Evolutionary conservation across 352 stramenopile species (phyloP), one percentile per base, ranked within the genome.

Genomic region (Globisporangium iwayamae): DNA sequence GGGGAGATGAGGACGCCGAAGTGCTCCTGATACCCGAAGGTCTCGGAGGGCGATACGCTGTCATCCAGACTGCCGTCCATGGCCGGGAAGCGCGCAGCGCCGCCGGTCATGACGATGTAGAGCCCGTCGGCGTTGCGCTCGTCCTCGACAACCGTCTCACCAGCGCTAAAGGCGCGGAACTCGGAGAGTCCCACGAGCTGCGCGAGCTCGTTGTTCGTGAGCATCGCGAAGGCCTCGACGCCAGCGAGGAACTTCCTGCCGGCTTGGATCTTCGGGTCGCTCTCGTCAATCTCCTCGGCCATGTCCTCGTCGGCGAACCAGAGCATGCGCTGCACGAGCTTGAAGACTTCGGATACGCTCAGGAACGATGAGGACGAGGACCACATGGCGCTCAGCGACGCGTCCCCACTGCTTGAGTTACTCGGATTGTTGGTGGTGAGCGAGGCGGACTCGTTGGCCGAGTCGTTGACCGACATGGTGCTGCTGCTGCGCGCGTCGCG

Each of bases 241-340:
- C 76, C 78, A 1, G 65, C 65, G 25, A 87, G 72, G 58, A 85
- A 87, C 63, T 80, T 79, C 70, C 81, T 83, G 53, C 74, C 78
- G 0, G 76, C 75, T 16, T 75, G 53, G 59, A 85, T 73, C 62
- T 83, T 83, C 3, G 76, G 70, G 66, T 87, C 78, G 50, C 60
- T 69, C 45, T 75, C 76, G 66, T 85, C 78, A 56, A 83, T 73
- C 52, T 82, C 72, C 36, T 83, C 75, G 60, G 70, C 72, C 69
- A 81, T 77, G 67, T 85, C 78, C 41, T 79, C 65, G 46, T 87
- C 78, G 2, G 67, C 68, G 62, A 82, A 68, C 63, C 70, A 82
- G 14, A 87, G 54, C 32, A 85, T 55, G 9, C 78, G 64, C 67
- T 80, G 67, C 34, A 74, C 22, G 32, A 75, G 43, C 62, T 77